A percentile compares a stretch with the other conserved stretches of the same genome.
These are phyloP conservation scores for Rhodotorula babjevae DNA, from an alignment of 768 basidiomycete genomes.

Conservation along the genomic window DNA sequence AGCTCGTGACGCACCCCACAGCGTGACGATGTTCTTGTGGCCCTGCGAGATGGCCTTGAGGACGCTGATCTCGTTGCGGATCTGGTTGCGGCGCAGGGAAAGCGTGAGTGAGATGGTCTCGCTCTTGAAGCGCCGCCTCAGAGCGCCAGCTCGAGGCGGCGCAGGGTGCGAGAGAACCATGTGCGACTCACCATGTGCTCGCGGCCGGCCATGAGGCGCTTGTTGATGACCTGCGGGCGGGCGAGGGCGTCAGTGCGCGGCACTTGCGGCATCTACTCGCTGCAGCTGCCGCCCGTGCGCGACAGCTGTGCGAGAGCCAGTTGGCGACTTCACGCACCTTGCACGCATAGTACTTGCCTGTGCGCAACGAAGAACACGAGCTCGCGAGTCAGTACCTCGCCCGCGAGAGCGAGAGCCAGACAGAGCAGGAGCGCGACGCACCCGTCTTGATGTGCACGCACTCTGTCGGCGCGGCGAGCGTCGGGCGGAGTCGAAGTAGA, in stretches of 20 bases:
- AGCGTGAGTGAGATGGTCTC: no score
- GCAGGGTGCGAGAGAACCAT: background rate
- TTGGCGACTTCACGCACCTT: conserved; percentile 51
- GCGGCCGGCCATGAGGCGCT: conserved; percentile 95
- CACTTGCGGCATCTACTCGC: no score
- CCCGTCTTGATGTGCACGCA: conserved; percentile 39
- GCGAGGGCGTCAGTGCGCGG: background rate
- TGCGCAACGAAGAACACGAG: conserved; percentile 50
- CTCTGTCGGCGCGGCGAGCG: background rate
- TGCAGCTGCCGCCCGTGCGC: no score
- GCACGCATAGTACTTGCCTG: conserved; percentile 91
- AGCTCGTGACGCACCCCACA: conserved; percentile 26
- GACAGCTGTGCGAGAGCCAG: background rate
- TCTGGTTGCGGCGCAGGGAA: conserved; percentile 52
- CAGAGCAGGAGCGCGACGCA: background rate
- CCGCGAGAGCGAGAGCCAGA: no score
- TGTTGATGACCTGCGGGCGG: conserved; percentile 71
- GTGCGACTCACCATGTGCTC: conserved; percentile 79
- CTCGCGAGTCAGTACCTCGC: background rate
- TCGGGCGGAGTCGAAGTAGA: background rate
- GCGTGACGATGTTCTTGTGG: conserved; percentile 79
- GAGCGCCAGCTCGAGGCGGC: no score
- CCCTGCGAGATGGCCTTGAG: conserved; percentile 89
- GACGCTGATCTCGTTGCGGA: conserved; percentile 93
- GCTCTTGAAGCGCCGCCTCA: background rate